phyloP scores from a whole-genome alignment of 2,329 filamentous ascomycete genomes.

The Sphaerulina musiva region DNA sequence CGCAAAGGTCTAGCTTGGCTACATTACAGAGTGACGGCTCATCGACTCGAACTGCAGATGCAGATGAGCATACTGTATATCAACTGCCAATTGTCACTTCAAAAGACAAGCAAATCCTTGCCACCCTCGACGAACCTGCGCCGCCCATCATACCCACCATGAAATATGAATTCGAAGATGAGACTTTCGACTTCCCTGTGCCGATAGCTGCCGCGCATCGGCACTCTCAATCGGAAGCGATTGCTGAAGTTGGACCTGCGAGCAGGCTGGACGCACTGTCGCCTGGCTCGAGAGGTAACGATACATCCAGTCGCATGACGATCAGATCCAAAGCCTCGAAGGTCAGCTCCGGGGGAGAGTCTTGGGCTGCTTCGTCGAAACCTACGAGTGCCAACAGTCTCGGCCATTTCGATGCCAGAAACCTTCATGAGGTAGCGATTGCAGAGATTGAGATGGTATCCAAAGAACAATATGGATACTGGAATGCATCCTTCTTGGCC shows the following conservation, averaged over 20 bases:
- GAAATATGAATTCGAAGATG: conserved; percentile 6
- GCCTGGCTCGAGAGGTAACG: background rate
- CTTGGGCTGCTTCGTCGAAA: background rate
- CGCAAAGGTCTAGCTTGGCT: conserved; percentile 3
- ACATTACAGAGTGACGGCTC: conserved; percentile 9
- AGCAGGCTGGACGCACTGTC: background rate
- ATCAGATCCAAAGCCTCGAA: background rate
- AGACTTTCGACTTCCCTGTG: conserved; percentile 9
- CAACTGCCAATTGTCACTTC: conserved; percentile 1
- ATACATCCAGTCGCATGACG: background rate
- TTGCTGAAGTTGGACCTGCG: background rate
- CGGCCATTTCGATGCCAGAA: background rate
- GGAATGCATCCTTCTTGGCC: conserved; percentile 12
- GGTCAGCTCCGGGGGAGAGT: background rate
- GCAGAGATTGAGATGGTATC: conserved; percentile 19
- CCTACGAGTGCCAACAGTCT: background rate
- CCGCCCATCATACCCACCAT: background rate
- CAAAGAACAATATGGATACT: conserved; percentile 16
- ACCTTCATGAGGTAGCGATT: conserved; percentile 8
- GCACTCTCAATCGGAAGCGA: background rate
- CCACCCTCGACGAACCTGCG: background rate
- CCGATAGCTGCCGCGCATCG: background rate
- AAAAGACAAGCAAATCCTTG: background rate
- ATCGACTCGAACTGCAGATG: background rate
- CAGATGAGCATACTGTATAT: conserved; percentile 7